Conservation (phyloP, 2,329 filamentous ascomycete genomes). For the Pseudocercospora musae region DNA sequence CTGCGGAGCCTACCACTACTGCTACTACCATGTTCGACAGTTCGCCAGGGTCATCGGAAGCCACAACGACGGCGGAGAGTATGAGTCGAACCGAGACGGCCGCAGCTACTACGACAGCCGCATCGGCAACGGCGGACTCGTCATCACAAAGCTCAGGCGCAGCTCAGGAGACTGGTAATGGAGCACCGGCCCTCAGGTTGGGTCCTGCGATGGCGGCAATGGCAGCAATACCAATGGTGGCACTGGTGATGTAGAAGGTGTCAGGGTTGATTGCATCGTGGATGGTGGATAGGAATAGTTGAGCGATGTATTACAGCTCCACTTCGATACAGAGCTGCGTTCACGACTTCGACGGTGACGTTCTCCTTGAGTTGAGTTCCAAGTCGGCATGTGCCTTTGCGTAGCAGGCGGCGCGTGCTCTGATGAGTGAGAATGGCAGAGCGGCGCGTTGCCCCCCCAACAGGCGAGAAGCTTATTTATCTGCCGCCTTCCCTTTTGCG, state of each 20-base stretch:
- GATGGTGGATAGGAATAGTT: too few species aligned
- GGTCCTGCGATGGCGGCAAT: neutral
- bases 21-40: neutral
- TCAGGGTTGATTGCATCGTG: too few species aligned
- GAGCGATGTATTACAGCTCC: neutral
- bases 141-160: neutral
- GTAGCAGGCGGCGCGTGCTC: constrained; percentile 38
- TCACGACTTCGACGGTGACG: neutral
- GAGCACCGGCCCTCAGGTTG: neutral
- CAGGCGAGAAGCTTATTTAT: neutral
- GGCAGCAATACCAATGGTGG: neutral
- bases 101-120: neutral
- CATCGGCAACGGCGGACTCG: neutral
- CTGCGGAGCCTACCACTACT: neutral
- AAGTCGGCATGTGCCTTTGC: constrained; percentile 23
- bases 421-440: constrained; percentile 36
- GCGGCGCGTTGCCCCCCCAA: neutral
- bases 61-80: neutral
- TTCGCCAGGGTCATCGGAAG: neutral
- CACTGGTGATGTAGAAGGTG: neutral
- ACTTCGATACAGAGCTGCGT: neutral
- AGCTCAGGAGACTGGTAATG: neutral
- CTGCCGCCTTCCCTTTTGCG: neutral
- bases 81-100: neutral
- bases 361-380: neutral